Base-by-base conservation (phyloP, 164 flowering plant species). In the Macadamia tetraphylla region DNA sequence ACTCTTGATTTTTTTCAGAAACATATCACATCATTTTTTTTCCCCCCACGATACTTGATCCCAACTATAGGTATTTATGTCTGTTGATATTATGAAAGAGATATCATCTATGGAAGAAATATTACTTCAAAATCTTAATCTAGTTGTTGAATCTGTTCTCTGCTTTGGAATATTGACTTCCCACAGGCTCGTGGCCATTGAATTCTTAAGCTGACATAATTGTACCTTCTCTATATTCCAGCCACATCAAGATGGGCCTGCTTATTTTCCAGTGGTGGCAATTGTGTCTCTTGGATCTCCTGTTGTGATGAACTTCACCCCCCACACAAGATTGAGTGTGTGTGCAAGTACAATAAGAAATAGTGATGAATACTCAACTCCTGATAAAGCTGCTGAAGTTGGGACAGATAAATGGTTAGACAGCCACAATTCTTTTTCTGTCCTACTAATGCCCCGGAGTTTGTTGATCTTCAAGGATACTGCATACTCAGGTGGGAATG, bases 231-330 rank as follows among this genome's bases (percentile, higher is more conserved):
- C 14, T 12, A 40, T 68, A 35, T 40, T 77, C 61, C 86, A 94
- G 98, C 89, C 92, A 55, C 98, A 94, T 72, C 98, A 94, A 71
- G 98, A 94, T 75, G 98, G 98, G 29, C 94, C 97, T 71, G 91
- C 96, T 59, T 94, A 94, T 82, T 86, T 81, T 78, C 98, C 98
- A 3, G 90, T 87, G 14, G 97, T 86, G 59, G 94, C 97, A 59
- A 91, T 94, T 71, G 66, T 94, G 6, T 94, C 96, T 66, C 90
- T 94, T 57, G 90, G 92, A 59, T 89, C 97, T 44, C 89, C 97
- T 55, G 97, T 73, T 65, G 94, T 88, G 62, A 91, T 91, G 94
- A 87, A 89, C 75, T 94, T 91, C 71, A 78, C 78, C 60, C 98
- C 96, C 32, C 98, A 94, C 78, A 75, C 83, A 53, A 85, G 81